Conservation (phyloP, 2,329 filamentous ascomycete genomes). For the Colletotrichum gigasporum region DNA sequence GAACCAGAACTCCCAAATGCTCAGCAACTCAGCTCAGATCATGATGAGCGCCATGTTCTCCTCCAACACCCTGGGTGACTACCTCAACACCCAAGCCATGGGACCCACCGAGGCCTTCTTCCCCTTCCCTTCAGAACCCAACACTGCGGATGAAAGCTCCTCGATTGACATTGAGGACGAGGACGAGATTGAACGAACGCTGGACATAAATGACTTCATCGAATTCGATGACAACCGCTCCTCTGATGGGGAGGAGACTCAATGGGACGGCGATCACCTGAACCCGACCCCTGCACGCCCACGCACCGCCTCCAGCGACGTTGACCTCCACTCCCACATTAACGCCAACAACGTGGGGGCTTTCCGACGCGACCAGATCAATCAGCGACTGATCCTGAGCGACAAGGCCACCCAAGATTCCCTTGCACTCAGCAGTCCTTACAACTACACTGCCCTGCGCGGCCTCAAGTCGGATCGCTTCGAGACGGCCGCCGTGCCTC, state of each 20-base stretch:
- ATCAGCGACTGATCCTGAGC: constrained; percentile 68
- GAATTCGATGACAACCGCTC: constrained; percentile 69
- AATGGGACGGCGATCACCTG: constrained; percentile 57
- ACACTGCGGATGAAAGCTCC: constrained; percentile 59
- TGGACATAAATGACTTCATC: constrained; percentile 79
- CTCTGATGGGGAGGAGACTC: constrained; percentile 66
- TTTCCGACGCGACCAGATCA: constrained; percentile 76
- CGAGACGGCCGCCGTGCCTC: constrained; percentile 71
- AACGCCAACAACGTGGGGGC: constrained; percentile 76
- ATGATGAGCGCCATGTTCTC: constrained; percentile 81
- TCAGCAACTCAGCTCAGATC: constrained; percentile 75
- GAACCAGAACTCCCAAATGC: constrained; percentile 61
- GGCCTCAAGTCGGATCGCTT: constrained; percentile 74
- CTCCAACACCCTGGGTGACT: constrained; percentile 63
- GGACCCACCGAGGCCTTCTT: constrained; percentile 82
- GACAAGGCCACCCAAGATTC: constrained; percentile 70
- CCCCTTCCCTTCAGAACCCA: constrained; percentile 70
- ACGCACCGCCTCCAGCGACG: constrained; percentile 58
- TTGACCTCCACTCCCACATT: constrained; percentile 65
- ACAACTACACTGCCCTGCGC: constrained; percentile 68
- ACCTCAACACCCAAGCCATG: constrained; percentile 71
- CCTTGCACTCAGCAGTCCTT: constrained; percentile 68
- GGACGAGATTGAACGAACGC: constrained; percentile 71
- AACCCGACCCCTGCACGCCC: constrained; percentile 62
- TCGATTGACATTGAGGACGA: constrained; percentile 58